These are phyloP conservation scores for Kodamaea hsintzibuensis DNA, from an alignment of 805 yeast genomes.

Conservation along the genomic window DNA sequence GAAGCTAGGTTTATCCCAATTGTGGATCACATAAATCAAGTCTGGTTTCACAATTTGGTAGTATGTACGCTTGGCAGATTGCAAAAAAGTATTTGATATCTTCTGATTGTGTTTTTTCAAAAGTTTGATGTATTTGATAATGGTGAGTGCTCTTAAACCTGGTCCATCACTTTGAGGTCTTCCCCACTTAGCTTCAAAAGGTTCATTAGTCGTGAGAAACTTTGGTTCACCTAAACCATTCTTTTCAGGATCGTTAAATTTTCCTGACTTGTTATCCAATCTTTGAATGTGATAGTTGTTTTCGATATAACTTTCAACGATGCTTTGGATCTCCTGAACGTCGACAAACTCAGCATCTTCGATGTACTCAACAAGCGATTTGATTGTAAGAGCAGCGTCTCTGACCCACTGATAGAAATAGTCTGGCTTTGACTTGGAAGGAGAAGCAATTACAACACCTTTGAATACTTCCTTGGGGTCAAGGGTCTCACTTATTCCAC, in stretches of 20 bases:
- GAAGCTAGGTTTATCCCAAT: conserved; percentile 71
- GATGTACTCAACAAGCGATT: conserved; percentile 58
- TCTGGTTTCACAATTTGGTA: conserved; percentile 63
- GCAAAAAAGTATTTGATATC: conserved; percentile 27
- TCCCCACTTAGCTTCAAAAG: conserved; percentile 78
- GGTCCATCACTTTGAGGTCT: conserved; percentile 97
- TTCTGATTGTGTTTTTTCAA: conserved; percentile 31
- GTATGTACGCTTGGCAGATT: conserved; percentile 44
- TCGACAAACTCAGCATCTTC: conserved; percentile 37
- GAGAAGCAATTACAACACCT: conserved; percentile 86
- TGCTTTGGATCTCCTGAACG: conserved; percentile 17
- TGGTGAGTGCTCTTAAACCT: conserved; percentile 71
- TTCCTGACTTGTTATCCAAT: conserved; percentile 67
- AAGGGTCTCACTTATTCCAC: conserved; percentile 44
- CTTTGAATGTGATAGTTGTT: conserved; percentile 65
- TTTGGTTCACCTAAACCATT: conserved; percentile 89
- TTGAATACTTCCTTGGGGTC: conserved; percentile 38
- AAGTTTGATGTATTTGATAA: conserved; percentile 53
- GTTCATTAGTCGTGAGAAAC: conserved; percentile 62
- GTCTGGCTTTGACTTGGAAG: conserved; percentile 69
- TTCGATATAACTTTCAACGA: conserved; percentile 62
- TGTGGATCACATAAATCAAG: conserved; percentile 56
- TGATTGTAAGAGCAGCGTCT: conserved; percentile 81
- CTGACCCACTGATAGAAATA: conserved; percentile 91
- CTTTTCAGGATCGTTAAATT: conserved; percentile 39